These are phyloP conservation scores for Aspergillus hortae DNA, from an alignment of 2,329 filamentous ascomycete species.

Conservation along the genomic window DNA sequence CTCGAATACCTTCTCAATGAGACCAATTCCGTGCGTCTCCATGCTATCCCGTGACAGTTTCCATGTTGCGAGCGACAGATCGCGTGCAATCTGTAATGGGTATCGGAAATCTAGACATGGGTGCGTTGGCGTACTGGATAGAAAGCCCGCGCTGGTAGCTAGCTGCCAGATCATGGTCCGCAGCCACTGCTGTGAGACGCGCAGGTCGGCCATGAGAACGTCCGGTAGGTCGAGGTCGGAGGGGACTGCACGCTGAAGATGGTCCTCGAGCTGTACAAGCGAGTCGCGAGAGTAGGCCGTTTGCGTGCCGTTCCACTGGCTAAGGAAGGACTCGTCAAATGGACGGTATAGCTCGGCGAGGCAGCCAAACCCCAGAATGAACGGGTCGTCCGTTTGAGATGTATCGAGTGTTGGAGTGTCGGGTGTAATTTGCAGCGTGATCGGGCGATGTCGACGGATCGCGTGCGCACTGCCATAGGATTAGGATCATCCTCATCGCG, in stretches of 20 bases:
- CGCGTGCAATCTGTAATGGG: constrained; percentile 59
- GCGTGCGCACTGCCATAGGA: constrained; percentile 54
- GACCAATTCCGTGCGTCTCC: constrained; percentile 69
- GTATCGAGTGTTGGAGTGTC: constrained; percentile 46
- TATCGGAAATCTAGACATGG: constrained; percentile 61
- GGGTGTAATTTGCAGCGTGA: constrained; percentile 60
- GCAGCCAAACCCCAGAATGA: constrained; percentile 56
- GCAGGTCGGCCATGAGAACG: constrained; percentile 63
- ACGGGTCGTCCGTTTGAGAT: constrained; percentile 51
- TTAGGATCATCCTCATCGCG: constrained; percentile 30
- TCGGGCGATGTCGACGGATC: constrained; percentile 60
- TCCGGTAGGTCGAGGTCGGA: constrained; percentile 55
- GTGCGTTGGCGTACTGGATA: constrained; percentile 60
- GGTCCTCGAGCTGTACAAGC: constrained; percentile 47
- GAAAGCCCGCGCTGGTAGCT: constrained; percentile 62
- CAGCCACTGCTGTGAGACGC: constrained; percentile 67
- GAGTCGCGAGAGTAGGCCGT: constrained; percentile 44
- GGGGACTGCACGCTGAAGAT: constrained; percentile 52
- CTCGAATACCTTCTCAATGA: constrained; percentile 79
- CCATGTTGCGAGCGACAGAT: constrained; percentile 63
- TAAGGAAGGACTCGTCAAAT: constrained; percentile 61
- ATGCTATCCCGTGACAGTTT: constrained; percentile 69
- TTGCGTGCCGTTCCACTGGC: constrained; percentile 58
- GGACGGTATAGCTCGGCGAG: constrained; percentile 60
- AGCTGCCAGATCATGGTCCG: constrained; percentile 70